Percentiles rank a stretch among this genome's conserved stretches.
Conservation (phyloP, 2,329 filamentous ascomycete genomes). For the Neofusicoccum umdonicola region DNA sequence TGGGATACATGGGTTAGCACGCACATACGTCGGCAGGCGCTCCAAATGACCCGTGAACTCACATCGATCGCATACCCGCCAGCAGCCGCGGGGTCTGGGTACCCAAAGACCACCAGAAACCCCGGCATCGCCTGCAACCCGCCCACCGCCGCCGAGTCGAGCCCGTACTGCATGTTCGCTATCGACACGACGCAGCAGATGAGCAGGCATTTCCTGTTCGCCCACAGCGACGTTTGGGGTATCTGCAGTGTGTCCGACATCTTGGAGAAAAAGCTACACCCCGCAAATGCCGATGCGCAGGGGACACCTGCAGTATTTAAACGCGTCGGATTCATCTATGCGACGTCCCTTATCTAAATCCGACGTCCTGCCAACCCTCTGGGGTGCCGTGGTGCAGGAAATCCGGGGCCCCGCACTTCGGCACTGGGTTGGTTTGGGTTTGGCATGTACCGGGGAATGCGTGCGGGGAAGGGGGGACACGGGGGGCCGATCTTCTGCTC, state of each 20-base stretch:
- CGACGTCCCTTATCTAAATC: not conserved
- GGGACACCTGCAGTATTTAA: not conserved
- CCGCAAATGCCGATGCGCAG: not conserved
- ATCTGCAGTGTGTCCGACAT: constrained; percentile 8
- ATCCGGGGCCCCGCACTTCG: constrained; percentile 4
- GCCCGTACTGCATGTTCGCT: constrained; percentile 54
- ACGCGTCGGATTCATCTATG: not conserved
- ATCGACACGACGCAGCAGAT: constrained; percentile 49
- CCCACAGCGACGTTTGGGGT: constrained; percentile 22
- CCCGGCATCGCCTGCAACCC: constrained; percentile 53
- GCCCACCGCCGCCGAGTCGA: constrained; percentile 48
- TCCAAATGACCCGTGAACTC: constrained; percentile 19
- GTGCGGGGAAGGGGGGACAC: not conserved
- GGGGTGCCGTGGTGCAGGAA: not conserved
- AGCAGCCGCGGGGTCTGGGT: constrained; percentile 39
- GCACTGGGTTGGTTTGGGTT: not conserved
- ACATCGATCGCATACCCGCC: constrained; percentile 44
- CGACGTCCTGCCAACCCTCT: not conserved
- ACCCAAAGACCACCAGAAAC: constrained; percentile 52
- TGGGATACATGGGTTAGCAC: not conserved
- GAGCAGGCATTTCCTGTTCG: constrained; percentile 45
- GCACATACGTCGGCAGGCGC: too few relatives aligned
- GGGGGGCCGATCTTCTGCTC: not conserved
- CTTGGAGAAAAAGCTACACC: not conserved
- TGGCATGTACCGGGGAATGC: not conserved